Conservation (phyloP, 352 stramenopile genomes). For the Phytophthora tentaculata region DNA sequence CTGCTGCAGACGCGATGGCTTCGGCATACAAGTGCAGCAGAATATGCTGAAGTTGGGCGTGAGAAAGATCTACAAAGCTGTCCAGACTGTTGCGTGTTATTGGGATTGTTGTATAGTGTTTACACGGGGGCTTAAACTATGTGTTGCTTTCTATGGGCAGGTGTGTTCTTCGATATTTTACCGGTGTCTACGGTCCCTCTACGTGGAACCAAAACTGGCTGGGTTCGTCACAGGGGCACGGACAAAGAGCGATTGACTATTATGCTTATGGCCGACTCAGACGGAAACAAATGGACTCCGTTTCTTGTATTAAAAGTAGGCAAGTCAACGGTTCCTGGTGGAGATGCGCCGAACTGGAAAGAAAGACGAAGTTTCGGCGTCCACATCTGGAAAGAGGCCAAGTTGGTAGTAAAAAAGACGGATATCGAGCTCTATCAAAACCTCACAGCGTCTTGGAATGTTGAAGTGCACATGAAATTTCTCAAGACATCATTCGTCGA, state of each 20-base stretch:
- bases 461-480: neutral
- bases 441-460: neutral
- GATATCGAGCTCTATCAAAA: neutral
- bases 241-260: neutral
- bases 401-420: neutral
- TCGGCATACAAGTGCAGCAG: neutral
- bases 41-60: neutral
- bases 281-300: neutral
- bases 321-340: neutral
- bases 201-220: neutral
- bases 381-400: neutral
- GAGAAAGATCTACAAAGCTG: neutral
- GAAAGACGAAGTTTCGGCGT: neutral
- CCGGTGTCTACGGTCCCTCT: neutral
- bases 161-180: neutral
- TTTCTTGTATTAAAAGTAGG: neutral
- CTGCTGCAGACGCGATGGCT: neutral
- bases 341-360: neutral
- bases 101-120: neutral
- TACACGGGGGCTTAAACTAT: too few relatives aligned
- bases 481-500: neutral
- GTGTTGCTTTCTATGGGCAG: neutral
- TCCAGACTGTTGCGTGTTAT: neutral
- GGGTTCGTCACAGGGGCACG: neutral
- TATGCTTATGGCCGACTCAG: neutral